Percentiles rank a stretch among this genome's conserved stretches.
Evolutionary conservation across 2,329 filamentous ascomycete species (phyloP).

Genomic region (Fusarium sp.): DNA sequence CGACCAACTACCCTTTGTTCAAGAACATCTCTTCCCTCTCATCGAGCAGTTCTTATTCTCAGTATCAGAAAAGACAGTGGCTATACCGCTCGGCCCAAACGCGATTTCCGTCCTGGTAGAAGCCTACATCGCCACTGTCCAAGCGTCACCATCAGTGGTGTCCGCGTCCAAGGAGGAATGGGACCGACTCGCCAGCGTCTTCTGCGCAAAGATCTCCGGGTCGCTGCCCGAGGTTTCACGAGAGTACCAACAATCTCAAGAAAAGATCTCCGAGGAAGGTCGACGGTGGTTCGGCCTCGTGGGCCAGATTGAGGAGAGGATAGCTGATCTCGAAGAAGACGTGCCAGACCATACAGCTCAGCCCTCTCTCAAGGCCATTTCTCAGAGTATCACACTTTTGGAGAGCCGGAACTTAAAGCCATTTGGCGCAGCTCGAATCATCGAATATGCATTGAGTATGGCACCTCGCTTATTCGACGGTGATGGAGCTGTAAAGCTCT

Average conservation of each 20-base stretch:
- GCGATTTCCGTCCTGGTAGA: conserved; percentile 58
- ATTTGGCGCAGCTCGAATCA: conserved; percentile 63
- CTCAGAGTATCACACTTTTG: conserved; percentile 57
- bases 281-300: conserved; percentile 74
- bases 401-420: conserved; percentile 67
- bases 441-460: conserved; percentile 55
- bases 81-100: conserved; percentile 50
- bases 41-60: conserved; percentile 66
- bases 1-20: conserved; percentile 60
- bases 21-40: conserved; percentile 65
- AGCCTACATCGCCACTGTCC: conserved; percentile 59
- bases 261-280: conserved; percentile 72
- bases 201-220: conserved; percentile 76
- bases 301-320: conserved; percentile 57
- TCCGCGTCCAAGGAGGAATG: conserved; percentile 69
- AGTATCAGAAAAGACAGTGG: conserved; percentile 52
- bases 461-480: conserved; percentile 57
- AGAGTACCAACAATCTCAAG: conserved; percentile 79
- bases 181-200: conserved; percentile 67
- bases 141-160: conserved; percentile 56
- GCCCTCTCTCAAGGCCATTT: conserved; percentile 49
- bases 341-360: conserved; percentile 47
- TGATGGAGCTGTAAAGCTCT: conserved; percentile 51
- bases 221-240: conserved; percentile 86
- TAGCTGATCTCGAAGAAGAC: conserved; percentile 27